These are phyloP conservation scores for Colletotrichum sp. DNA, from an alignment of 2,329 filamentous ascomycete species.

Conservation along the genomic window DNA sequence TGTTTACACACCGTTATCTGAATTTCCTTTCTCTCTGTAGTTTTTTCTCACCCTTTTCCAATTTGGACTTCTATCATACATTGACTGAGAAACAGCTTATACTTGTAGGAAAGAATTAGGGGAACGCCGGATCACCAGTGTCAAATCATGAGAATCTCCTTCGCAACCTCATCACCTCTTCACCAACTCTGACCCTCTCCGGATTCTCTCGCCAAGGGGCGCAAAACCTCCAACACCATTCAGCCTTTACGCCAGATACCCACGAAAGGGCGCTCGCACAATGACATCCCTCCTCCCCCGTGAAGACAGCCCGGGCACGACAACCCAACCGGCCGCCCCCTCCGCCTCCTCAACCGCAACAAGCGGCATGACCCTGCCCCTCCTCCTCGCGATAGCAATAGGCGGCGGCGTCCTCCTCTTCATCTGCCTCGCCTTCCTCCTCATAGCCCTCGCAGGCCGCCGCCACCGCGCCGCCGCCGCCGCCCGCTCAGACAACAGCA, in stretches of 20 bases:
- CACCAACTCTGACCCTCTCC: too few relatives aligned
- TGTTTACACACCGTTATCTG: background rate
- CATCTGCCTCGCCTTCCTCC: conserved; percentile 44
- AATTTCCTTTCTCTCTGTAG: background rate
- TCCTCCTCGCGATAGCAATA: conserved; percentile 50
- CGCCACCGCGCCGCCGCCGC: conserved; percentile 23
- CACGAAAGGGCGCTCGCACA: background rate
- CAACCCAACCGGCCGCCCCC: background rate
- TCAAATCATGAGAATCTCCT: background rate
- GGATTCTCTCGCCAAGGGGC: background rate
- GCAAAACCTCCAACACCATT: background rate
- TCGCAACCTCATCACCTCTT: background rate
- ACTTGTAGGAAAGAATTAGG: background rate
- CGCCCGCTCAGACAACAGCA: background rate
- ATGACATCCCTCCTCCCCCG: background rate
- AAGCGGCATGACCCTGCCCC: conserved; percentile 31
- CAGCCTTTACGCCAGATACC: fast-evolving
- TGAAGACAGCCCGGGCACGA: background rate
- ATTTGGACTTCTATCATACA: background rate
- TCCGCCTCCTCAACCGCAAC: background rate
- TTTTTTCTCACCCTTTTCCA: background rate
- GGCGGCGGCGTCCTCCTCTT: conserved; percentile 52
- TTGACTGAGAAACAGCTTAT: background rate
- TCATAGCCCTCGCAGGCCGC: conserved; percentile 42
- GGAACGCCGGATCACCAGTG: background rate